Base-by-base conservation (phyloP, 2,329 filamentous ascomycete genomes). In the Sphaerulina vaccinii region DNA sequence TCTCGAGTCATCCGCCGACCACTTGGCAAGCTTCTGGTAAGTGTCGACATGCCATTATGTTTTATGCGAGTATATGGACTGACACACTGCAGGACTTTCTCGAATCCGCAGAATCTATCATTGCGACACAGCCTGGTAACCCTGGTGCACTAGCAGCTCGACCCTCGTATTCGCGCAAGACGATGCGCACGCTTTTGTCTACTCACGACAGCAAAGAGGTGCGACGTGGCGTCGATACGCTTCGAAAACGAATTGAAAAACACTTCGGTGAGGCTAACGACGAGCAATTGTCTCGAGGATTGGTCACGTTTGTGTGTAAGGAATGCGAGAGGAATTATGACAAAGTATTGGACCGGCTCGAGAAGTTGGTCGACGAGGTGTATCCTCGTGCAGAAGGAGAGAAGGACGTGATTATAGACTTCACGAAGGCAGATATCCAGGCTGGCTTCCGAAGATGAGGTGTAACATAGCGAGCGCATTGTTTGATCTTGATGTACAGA, bases 211-310 rank as follows among this genome's bases (percentile, higher is more conserved):
- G 78, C 16, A 91, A 88, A 68, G 90, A 96, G 71, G 81, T 96
- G 37, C 82, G 87, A 58, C 90, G 91, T 67, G 91, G 92, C n/a
- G 86, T 96, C 61, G 64, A 65, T 16, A 62, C 88, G 48, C 77
- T 97, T 60, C 86, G 86, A 65, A 96, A 95, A 75, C 82, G 92
- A 43, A 88, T 97, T 1, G 92, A 97, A 73, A 99, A 97, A 75
- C 92, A 97, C 71, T 97, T 97, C 76, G 90, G 90, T 37, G 90
- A 95, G 61, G 87, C 85, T 4, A 90, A 95, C 61, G 87, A 91
- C 57, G 82, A 84, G 49, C 80, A 75, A 18, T 75, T 86, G 48
- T 86, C 82, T 62, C 71, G 79, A 6, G 77, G 75, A 46, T 65
- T 86, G 44, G 80, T 85, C 19, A 70, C 71, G 38, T 81, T 83